phyloP scores from a whole-genome alignment of 805 yeast species.

The Hagleromyces aurorensis region DNA sequence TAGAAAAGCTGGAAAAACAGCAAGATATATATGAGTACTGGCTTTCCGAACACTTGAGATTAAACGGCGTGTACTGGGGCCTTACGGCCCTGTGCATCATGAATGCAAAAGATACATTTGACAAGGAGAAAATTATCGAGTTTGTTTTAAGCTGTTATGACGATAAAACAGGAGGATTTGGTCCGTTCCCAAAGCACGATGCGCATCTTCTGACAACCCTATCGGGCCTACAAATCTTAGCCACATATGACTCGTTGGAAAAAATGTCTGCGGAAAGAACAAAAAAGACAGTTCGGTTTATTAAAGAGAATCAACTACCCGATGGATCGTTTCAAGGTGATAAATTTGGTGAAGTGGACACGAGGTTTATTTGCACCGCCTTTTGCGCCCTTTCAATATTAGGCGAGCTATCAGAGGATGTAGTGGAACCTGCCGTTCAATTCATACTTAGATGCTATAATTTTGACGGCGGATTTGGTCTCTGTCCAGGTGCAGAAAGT shows the following conservation, averaged over 20 bases:
- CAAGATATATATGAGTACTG: slow-evolving; percentile 68
- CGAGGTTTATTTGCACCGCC: slow-evolving; percentile 82
- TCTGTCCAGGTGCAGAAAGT: slow-evolving; percentile 89
- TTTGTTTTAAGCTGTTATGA: slow-evolving; percentile 67
- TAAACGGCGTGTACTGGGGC: slow-evolving; percentile 97
- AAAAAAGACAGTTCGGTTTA: slow-evolving; percentile 33
- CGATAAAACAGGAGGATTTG: slow-evolving; percentile 65
- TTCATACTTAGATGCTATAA: slow-evolving; percentile 69
- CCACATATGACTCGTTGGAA: slow-evolving; percentile 55
- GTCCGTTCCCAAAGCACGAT: slow-evolving; percentile 84
- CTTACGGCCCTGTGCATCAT: slow-evolving; percentile 63
- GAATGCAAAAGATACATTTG: slow-evolving; percentile 47
- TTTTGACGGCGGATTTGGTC: slow-evolving; percentile 94
- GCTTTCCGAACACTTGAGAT: slow-evolving; percentile 80
- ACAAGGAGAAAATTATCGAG: slow-evolving; percentile 52
- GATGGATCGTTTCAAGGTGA: slow-evolving; percentile 87
- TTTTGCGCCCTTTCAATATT: slow-evolving; percentile 64
- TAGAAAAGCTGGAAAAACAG: slow-evolving; percentile 45
- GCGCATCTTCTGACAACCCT: slow-evolving; percentile 79
- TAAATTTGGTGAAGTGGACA: slow-evolving; percentile 83
- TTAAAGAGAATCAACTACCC: slow-evolving; percentile 30
- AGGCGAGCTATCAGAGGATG: slow-evolving; percentile 49
- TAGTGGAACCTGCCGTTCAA: slow-evolving; percentile 52
- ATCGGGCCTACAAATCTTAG: slow-evolving; percentile 76
- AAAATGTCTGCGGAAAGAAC: slow-evolving; percentile 29